Evolutionary conservation across 2,329 filamentous ascomycete genomes (phyloP), one percentile per base, ranked within the genome.

Genomic region (Fusarium oligoseptatum): DNA sequence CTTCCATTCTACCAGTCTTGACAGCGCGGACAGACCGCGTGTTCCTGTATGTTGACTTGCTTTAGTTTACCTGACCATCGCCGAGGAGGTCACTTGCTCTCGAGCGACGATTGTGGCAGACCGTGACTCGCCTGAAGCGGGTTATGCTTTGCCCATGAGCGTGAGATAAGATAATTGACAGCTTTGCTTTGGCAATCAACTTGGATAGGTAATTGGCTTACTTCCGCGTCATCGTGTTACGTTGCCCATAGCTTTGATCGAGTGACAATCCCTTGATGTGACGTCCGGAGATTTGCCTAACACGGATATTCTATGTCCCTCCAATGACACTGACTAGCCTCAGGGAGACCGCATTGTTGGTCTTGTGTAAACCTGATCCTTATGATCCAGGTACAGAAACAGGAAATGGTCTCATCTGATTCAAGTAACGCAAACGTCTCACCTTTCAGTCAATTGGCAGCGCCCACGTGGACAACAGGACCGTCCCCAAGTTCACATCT

Each of bases 41-140:
- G 37, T 60, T 67, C 64, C 71, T 78, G 75, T 79, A 79, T 75
- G 73, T 79, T 79, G 77, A 73, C 39, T 58, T 70, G 66, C 61
- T 68, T 63, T 48, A 52, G 60, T 64, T 64, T 68, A 60, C 50
- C 67, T 71, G 67, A 57, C 65, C 48, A 52, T 12, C 15, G 45
- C 29, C 2, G 10, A 52, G 24, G 24, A 52, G 24, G 24, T 45
- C n/a, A 17, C 20, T 34, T 48, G 11, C 9, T 14, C 37, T 22
- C 48, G 17, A 11, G 50, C 52, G n/a, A 60, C 29, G 36, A 27
- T 41, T 63, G 22, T 24, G 32, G 36, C 45, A 55, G 37, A 39
- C 15, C 12, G 36, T 58, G 43, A 24, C 55, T 20, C 20, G n/a
- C n/a, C n/a, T 24, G 22, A 43, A 27, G 27, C 17, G 20, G 36